These are phyloP conservation scores for Babesia caballi DNA, from an alignment of 169 alveolate genomes.

Conservation along the genomic window DNA sequence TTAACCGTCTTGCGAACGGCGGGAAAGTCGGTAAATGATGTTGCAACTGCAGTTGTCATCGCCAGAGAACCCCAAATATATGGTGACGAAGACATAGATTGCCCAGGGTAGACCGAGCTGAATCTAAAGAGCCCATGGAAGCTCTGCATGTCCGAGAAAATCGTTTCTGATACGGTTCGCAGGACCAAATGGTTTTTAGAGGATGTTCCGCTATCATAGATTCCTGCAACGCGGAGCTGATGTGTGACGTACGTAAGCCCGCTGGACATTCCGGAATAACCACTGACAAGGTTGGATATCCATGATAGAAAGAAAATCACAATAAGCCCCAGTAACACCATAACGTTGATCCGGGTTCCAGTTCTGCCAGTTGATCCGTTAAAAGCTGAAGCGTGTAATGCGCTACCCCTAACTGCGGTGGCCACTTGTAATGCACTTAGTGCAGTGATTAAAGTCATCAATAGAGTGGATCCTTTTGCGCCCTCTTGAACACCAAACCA, in stretches of 20 bases:
- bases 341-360: slow-evolving; percentile 1
- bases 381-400: neutral
- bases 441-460: neutral
- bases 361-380: neutral
- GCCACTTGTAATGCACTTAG: slow-evolving; percentile 3
- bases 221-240: neutral
- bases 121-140: neutral
- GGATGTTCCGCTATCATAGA: neutral
- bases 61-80: neutral
- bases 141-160: neutral
- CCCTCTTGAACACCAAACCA: slow-evolving; percentile 7
- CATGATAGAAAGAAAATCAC: neutral
- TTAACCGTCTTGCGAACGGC: neutral
- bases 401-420: slow-evolving; percentile 1
- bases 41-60: neutral
- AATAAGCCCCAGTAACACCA: slow-evolving; percentile 1
- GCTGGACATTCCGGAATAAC: neutral
- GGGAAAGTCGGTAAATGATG: neutral
- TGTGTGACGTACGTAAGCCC: neutral
- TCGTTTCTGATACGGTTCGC: neutral
- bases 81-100: neutral
- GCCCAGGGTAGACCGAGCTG: neutral
- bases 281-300: neutral
- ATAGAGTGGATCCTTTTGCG: neutral
- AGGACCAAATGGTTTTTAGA: neutral